phyloP scores from a whole-genome alignment of 1,139 yeast genomes.

The Hansenula sp. region DNA sequence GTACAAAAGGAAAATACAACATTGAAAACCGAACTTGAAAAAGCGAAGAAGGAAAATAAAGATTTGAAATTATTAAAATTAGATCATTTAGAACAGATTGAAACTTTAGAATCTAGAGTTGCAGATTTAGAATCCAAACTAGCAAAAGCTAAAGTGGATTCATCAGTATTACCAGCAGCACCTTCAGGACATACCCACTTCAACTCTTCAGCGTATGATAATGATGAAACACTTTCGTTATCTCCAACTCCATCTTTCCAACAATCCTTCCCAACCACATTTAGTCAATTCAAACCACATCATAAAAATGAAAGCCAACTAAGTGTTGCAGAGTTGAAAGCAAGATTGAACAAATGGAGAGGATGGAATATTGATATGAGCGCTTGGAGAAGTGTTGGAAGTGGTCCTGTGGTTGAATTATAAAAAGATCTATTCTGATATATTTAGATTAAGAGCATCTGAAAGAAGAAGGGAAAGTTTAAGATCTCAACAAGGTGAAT shows the following conservation, averaged over 20 bases:
- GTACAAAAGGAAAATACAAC: conserved; percentile 25
- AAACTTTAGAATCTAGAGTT: conserved; percentile 26
- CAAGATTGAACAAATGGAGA: conserved; percentile 57
- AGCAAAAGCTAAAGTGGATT: conserved; percentile 18
- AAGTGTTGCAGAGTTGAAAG: conserved; percentile 24
- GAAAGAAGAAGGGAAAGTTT: too few species aligned
- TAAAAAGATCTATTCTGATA: conserved; percentile 15
- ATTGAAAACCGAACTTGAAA: conserved; percentile 20
- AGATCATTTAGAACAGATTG: conserved; percentile 44
- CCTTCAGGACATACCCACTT: conserved; percentile 3
- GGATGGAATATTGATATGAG: conserved; percentile 89
- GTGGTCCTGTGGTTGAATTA: conserved; percentile 54
- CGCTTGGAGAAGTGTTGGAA: conserved; percentile 65
- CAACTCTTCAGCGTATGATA: conserved; percentile 14
- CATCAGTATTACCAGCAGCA: conserved; percentile 6
- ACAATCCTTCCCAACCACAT: conserved; percentile 12
- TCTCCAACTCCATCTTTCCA: conserved; percentile 23
- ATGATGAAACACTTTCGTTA: conserved; percentile 19
- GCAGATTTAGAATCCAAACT: conserved; percentile 18
- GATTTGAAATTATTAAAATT: conserved; percentile 37
- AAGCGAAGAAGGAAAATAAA: conserved; percentile 28
- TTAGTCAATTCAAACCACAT: conserved; percentile 13
- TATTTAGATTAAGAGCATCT: too few species aligned
- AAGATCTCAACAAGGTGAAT: too few species aligned
- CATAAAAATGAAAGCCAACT: conserved; percentile 12